phyloP scores from a whole-genome alignment of 129 eudicot genomes.

The carrot (Daucus carota) region DNA sequence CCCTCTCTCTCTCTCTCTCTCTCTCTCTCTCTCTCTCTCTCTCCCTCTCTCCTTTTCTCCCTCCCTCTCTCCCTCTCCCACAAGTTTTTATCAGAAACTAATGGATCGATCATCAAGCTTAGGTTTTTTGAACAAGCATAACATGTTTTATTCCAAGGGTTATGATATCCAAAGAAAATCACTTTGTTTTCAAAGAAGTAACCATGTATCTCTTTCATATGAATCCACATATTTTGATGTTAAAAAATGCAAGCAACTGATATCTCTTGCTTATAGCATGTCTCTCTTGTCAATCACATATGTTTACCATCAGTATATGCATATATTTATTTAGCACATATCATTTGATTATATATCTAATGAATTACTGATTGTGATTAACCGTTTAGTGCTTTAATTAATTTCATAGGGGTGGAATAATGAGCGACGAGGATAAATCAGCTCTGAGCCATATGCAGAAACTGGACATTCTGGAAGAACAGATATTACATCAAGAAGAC shows the following conservation, averaged over 20 bases:
- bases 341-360: background rate
- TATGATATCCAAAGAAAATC: too few relatives aligned
- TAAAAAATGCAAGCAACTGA: background rate
- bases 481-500: conserved; percentile 27
- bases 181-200: too few relatives aligned
- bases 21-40: background rate
- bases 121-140: background rate
- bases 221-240: background rate
- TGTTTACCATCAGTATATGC: background rate
- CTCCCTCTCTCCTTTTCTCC: background rate
- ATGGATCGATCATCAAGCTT: background rate
- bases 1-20: background rate
- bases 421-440: conserved; percentile 38
- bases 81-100: too few relatives aligned
- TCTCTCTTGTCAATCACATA: background rate
- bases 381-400: background rate
- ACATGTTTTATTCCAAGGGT: background rate
- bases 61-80: too few relatives aligned
- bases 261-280: background rate
- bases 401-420: conserved; percentile 47
- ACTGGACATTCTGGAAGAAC: conserved; percentile 66
- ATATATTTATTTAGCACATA: background rate
- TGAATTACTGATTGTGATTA: background rate
- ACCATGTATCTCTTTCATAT: background rate
- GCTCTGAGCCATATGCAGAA: conserved; percentile 37